Evolutionary conservation across 306 rosid species (phyloP), one percentile per base, ranked within the genome.

Genomic region (Cucumis melo): DNA sequence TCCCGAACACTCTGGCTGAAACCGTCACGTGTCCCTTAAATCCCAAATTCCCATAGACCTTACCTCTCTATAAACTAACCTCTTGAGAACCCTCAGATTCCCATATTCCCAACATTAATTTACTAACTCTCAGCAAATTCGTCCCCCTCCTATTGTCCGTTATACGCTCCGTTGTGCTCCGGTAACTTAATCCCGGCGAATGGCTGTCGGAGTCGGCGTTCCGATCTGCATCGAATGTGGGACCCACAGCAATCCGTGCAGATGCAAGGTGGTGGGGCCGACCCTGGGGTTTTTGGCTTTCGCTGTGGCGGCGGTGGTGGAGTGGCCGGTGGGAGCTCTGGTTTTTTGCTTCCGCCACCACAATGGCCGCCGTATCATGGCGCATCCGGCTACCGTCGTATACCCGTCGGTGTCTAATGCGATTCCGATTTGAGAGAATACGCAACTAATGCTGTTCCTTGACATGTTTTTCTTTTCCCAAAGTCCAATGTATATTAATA

Each of bases 181-280:
- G 42, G 36, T 27, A 20, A 62, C n/a, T n/a, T n/a, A n/a, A n/a
- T n/a, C n/a, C n/a, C n/a, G 29, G 29, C 29, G 29, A 27, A 75
- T 75, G 78, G 54, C 57, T 10, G 54, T 41, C 0, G 78, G 78
- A 46, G 3, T 19, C 7, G 90, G 96, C 41, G 10, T 89, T 36
- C 91, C 91, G n/a, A 46, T 78, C 2, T 89, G 98, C 24, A 82
- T 92, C 57, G 83, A 92, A 73, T 87, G 98, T 56, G 96, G 98
- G 1, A 90, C 87, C 0, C 20, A 17, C 1, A 86, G 91, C 78
- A 90, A 92, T 83, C 96, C 94, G 19, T 90, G 94, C 82, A 85
- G 92, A 83, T 92, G 98, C 89, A 90, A 85, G 88, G 94, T 89
- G 83, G 81, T 92, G 56, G 94, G 96, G 5, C 98, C 94, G 1